Base-by-base conservation (phyloP, 2,329 filamentous ascomycete species). In the Blastomyces silverae region DNA sequence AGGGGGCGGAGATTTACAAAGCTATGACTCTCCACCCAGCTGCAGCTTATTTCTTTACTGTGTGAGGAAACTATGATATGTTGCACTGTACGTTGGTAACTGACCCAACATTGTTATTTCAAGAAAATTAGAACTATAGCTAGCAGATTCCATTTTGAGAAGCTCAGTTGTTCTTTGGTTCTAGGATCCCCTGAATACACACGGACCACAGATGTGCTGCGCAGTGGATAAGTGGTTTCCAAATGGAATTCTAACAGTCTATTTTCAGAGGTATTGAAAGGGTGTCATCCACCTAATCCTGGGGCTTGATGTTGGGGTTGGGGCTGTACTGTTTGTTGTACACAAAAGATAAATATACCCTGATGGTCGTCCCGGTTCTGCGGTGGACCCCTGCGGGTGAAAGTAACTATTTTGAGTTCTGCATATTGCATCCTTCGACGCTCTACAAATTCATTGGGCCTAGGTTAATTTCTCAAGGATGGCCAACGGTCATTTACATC, bases 21-120 rank as follows among this genome's bases (percentile, higher is more conserved):
- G 1, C 61, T 69, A 71, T 1, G 78, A 78, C 71, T 66, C 22
- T 69, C 65, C 61, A 77, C 75, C 73, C 0, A 15, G 64, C 78
- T 76, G 10, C 77, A 75, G 17, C 68, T 67, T 63, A 78, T 78
- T n/a, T 75, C 68, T 69, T 81, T 79, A 44, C 15, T 15, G 15
- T 15, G 2, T 44, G 42, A 44, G 15, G 42, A 17, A 44, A 44
- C 42, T 5, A 17, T 44, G 13, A 20, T 8, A 46, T 44, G 37
- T n/a, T 28, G 39, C 46, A 39, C 31, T 7, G 37, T 59, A 37
- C 25, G 25, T 20, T 46, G n/a, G 22, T 28, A 42, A 31, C 22
- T 5, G 13, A 7, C n/a, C 57, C n/a, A 44, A 28, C 22, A 20
- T 17, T 22, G 4, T 39, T 37, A 20, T 13, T 2, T 39, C 56